Conservation (phyloP, 2,329 filamentous ascomycete species). For the Neobulgaria alba region DNA sequence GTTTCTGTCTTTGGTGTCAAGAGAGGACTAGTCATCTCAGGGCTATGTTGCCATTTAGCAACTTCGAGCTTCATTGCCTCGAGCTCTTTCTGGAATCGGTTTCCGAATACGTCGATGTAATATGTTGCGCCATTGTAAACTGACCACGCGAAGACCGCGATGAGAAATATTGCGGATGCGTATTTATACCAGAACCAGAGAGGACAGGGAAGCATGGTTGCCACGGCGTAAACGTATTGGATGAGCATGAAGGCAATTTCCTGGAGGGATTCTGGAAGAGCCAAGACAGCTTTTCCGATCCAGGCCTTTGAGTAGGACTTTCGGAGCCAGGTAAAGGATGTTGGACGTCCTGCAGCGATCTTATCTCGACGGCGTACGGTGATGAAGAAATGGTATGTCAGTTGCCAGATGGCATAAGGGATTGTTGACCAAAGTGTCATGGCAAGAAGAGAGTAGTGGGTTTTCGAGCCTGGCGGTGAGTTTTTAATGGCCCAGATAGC, state of each 20-base stretch:
- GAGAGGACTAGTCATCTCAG: constrained; percentile 38
- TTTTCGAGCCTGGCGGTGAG: constrained; percentile 58
- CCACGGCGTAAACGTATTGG: constrained; percentile 81
- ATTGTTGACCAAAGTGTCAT: constrained; percentile 95
- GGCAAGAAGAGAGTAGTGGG: constrained; percentile 68
- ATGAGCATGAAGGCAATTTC: constrained; percentile 93
- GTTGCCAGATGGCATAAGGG: constrained; percentile 88
- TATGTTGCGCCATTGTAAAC: constrained; percentile 96
- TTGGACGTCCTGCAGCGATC: constrained; percentile 90
- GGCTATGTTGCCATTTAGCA: constrained; percentile 69
- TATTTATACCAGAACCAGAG: constrained; percentile 88
- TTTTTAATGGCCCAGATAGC: constrained; percentile 76
- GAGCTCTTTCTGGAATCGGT: constrained; percentile 91
- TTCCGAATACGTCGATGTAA: constrained; percentile 97
- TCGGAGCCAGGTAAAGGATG: constrained; percentile 94
- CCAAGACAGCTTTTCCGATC: constrained; percentile 79
- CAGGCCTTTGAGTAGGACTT: constrained; percentile 82
- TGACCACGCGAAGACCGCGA: constrained; percentile 83
- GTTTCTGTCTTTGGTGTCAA: constrained; percentile 30
- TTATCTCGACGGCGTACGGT: constrained; percentile 90
- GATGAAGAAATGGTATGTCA: constrained; percentile 89
- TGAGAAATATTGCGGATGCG: constrained; percentile 69
- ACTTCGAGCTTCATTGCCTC: constrained; percentile 85
- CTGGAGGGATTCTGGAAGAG: constrained; percentile 66
- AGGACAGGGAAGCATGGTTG: constrained; percentile 91